These are phyloP conservation scores for Blastocystis sp. DNA, from an alignment of 352 stramenopile species.

Conservation along the genomic window DNA sequence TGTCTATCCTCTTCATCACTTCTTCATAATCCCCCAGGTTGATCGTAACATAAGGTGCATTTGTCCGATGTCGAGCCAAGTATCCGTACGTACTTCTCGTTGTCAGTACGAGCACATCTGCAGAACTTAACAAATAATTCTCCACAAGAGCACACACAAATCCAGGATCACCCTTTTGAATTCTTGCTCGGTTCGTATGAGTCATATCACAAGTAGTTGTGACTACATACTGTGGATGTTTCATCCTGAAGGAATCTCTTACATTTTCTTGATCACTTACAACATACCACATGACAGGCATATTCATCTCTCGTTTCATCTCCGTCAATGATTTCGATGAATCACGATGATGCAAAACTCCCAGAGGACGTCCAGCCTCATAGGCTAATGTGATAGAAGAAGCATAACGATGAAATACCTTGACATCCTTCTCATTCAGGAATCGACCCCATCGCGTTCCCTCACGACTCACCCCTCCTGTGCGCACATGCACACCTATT, in stretches of 20 bases:
- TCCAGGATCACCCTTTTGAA: constrained; percentile 15
- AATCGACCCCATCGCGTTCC: constrained; percentile 28
- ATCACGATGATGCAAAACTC: not conserved
- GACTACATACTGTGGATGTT: constrained; percentile 5
- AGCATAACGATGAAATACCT: not conserved
- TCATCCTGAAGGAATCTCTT: not conserved
- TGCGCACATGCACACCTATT: constrained; percentile 13
- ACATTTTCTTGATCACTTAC: not conserved
- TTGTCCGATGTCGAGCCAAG: constrained; percentile 7
- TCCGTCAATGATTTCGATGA: not conserved
- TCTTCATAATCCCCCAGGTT: constrained; percentile 35
- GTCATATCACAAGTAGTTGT: constrained; percentile 27
- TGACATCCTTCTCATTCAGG: constrained; percentile 34
- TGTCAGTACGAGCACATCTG: constrained; percentile 24
- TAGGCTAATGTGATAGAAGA: not conserved
- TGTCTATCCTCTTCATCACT: constrained; percentile 11
- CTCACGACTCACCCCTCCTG: not conserved
- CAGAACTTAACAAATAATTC: constrained; percentile 34
- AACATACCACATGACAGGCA: constrained; percentile 26
- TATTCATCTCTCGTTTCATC: not conserved
- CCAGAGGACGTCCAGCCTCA: not conserved
- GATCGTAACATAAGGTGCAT: constrained; percentile 12
- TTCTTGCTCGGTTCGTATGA: constrained; percentile 5
- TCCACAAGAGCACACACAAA: constrained; percentile 41
- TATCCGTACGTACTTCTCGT: constrained; percentile 22